Percentiles rank a stretch among this genome's conserved stretches.
Evolutionary conservation across 306 rosid species (phyloP).

Genomic region (Neltuma alba): DNA sequence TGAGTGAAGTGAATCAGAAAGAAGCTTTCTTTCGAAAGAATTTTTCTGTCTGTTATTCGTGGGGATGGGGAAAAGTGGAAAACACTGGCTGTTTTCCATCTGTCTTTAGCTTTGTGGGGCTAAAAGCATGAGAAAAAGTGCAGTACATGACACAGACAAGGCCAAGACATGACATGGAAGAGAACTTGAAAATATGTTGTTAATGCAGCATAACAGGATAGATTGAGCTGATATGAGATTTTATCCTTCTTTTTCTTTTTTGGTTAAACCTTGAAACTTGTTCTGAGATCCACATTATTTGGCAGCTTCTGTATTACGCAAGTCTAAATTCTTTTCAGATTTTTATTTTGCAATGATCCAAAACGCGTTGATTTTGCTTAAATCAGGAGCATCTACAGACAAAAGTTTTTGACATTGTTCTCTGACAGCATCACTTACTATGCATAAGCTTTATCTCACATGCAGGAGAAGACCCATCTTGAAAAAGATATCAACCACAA

Average conservation of each 20-base stretch:
- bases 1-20: conserved; percentile 2
- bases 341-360: background rate
- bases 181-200: background rate
- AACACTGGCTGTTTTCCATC: conserved; percentile 30
- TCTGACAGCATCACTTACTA: background rate
- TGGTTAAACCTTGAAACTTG: background rate
- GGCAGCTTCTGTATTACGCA: background rate
- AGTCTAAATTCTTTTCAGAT: background rate
- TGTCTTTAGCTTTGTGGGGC: conserved; percentile 11
- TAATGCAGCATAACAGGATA: background rate
- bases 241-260: background rate
- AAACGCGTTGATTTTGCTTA: background rate
- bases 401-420: background rate
- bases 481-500: background rate
- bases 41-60: conserved; percentile 25
- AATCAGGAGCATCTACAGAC: background rate
- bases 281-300: background rate
- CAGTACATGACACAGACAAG: background rate
- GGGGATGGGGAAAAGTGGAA: conserved; percentile 33
- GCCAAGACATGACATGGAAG: background rate
- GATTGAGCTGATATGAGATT: background rate
- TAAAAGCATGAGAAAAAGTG: background rate
- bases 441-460: background rate
- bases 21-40: background rate
- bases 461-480: background rate